Evolutionary conservation across 345 rosid genomes (phyloP).

Genomic region (Sonneratia alba): DNA sequence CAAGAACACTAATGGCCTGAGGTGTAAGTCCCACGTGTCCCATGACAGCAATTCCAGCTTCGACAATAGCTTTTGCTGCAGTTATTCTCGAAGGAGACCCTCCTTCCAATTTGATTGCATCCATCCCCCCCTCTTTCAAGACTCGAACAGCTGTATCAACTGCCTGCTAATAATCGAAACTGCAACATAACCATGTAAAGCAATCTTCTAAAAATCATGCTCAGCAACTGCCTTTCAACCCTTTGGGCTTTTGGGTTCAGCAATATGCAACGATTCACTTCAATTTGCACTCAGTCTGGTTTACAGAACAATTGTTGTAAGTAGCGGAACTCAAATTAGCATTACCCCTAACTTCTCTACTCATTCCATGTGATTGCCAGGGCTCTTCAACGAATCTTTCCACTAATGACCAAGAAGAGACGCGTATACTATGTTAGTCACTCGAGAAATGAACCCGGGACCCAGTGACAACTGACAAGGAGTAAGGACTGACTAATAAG

Average conservation of each 20-base stretch:
- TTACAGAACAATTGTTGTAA: background rate
- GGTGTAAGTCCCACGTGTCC: constrained; percentile 97
- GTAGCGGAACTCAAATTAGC: background rate
- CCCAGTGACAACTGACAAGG: no score
- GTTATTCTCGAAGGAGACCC: constrained; percentile 71
- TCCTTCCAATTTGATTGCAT: constrained; percentile 90
- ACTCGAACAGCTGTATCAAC: constrained; percentile 76
- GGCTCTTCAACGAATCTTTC: background rate
- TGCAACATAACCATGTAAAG: constrained; percentile 10
- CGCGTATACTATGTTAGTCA: background rate
- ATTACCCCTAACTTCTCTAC: background rate
- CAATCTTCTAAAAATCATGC: background rate
- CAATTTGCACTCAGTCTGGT: background rate
- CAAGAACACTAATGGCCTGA: constrained; percentile 93
- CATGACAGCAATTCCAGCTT: constrained; percentile 91
- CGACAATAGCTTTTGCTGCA: constrained; percentile 78
- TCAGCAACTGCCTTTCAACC: background rate
- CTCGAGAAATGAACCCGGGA: background rate
- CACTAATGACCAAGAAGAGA: background rate
- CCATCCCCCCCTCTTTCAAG: constrained; percentile 89
- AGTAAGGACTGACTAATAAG: background rate
- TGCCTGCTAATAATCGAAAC: constrained; percentile 49
- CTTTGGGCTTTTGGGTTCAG: background rate
- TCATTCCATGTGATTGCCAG: background rate
- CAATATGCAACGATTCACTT: background rate